Evolutionary conservation across 2,329 filamentous ascomycete species (phyloP), one percentile per base, ranked within the genome.

Genomic region (Trichoderma sp.): DNA sequence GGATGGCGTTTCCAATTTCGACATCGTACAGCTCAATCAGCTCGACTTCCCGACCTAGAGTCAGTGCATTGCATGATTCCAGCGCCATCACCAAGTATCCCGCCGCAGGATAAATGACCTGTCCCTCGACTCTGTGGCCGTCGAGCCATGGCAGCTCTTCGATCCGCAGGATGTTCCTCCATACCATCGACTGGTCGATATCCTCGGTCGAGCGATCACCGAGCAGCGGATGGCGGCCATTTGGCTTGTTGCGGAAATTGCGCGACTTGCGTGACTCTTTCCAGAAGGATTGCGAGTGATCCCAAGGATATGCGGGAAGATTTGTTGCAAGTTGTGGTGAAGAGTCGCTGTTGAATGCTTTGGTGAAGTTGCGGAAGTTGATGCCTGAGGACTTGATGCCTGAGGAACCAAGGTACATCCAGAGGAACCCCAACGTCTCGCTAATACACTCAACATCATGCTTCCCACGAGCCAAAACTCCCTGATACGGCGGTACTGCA

Each of bases 11-110:
- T n/a, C 43, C n/a, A 34, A 66, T 73, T 11, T 47, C 61, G 15
- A 71, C 43, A 43, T 73, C 57, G 12, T 26, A 32, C 12, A 71
- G 21, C 56, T 73, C 60, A 57, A 71, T 63, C 5, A 71, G 39
- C 56, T 34, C 57, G 24, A 53, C 65, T 26, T 32, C 7, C 28
- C 56, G 2, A 21, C 28, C n/a, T 1, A 39, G 32, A 6, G 62
- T 72, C 6, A 76, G 64, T 18, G 74, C 70, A 1, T 72, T 71
- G 1, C 72, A 73, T 4, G 76, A 61, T 39, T 84, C 82, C 1
- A 82, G 73, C 1, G 78, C 81, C 78, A 83, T 82, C 3, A 76
- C 75, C 0, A 83, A 39, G 63, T 82, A 84, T 0, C 76, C 81
- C 8, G 83, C 72, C 26, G 64, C 63, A 6, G 70, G 63, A 21